Evolutionary conservation across 177 flowering plant species (phyloP), one percentile per base, ranked within the genome.

Genomic region (Vitis hybrid): DNA sequence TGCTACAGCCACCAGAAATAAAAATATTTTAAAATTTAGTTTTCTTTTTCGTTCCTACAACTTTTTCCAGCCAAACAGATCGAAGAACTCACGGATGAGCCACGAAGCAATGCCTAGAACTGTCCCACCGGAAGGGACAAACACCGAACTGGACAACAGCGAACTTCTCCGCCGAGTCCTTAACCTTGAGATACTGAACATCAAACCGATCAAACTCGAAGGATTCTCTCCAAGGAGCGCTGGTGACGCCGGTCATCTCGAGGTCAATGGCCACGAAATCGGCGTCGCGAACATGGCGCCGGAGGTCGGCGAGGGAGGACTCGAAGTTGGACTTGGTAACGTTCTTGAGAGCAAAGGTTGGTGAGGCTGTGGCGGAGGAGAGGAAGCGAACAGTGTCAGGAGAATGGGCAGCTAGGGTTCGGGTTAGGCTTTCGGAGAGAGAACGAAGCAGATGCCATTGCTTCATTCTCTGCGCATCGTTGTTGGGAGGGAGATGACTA

Each of bases 131-230:
- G 66, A 93, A 93, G 11, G 99, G 97, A 66, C 97, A 93, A 11
- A 95, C 93, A 2, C 99, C 99, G 72, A 93, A 88, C 79, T 95
- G 99, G 73, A 95, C 76, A 56, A 90, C 97, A 52, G 99, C 98
- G 74, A 93, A 95, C 63, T 91, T 93, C 83, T 90, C 92, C 15
- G 92, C 97, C 10, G 98, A 96, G 72, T 93, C 97, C 64, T 90
- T 93, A 67, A 93, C 84, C 69, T 96, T 96, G 71, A 96, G 84
- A 71, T 91, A 96, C 30, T 81, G 76, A 20, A 93, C 78, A 67
- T 92, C 97, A 56, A 66, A 81, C n/a, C 91, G 86, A 77, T 96
- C 99, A 74, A 88, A 91, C 68, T 88, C 91, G 58, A 88, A 84
- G 18, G 87, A 73, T 13, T 91, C 97, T 11, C 97, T 76, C 99